Percentiles rank a stretch among this genome's conserved stretches.
Evolutionary conservation across 345 rosid genomes (phyloP).

Genomic region (Punica granatum): DNA sequence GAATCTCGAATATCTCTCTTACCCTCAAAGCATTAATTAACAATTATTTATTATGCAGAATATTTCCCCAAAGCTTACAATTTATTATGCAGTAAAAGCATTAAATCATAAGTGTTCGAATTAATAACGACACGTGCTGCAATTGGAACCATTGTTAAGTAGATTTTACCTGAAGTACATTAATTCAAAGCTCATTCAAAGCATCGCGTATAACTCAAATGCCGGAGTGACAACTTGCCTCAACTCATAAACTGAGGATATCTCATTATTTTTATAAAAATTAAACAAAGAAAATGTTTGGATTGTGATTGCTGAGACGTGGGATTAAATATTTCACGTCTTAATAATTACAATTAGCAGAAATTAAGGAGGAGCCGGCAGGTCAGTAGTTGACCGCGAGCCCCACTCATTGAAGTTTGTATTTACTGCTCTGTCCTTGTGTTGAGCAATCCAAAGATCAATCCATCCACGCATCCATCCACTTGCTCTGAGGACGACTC

Average conservation of each 20-base stretch:
- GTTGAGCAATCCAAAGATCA: not conserved
- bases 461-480: not conserved
- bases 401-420: not conserved
- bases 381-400: not conserved
- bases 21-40: not conserved
- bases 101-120: no score
- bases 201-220: no score
- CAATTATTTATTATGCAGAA: not conserved
- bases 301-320: not conserved
- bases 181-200: no score
- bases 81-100: no score
- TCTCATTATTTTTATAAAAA: no score
- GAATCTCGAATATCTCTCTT: conserved; percentile 28
- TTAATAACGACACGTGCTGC: no score
- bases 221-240: no score
- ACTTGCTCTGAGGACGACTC: not conserved
- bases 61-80: not conserved
- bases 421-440: not conserved
- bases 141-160: no score
- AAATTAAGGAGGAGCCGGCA: not conserved
- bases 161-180: no score
- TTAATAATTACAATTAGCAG: not conserved
- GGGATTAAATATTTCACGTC: not conserved
- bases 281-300: no score
- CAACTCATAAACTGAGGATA: no score